phyloP scores from a whole-genome alignment of 2,329 filamentous ascomycete species.

The Amylocarpus encephaloides region DNA sequence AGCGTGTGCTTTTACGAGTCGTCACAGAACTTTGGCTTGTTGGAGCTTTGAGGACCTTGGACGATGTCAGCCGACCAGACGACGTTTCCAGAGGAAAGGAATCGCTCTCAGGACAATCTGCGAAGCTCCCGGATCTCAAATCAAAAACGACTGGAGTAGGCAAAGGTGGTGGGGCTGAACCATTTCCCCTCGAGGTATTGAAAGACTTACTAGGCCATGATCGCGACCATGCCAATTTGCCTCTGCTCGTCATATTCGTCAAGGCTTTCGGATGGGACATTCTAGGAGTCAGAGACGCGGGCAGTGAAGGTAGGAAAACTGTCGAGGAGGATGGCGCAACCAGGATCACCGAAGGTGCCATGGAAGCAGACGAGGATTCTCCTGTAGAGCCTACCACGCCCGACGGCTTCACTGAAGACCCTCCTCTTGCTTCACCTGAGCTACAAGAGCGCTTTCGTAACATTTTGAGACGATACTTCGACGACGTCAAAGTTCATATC shows the following conservation, averaged over 20 bases:
- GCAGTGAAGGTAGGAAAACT: slow-evolving; percentile 73
- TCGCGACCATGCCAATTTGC: slow-evolving; percentile 83
- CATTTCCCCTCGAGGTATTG: slow-evolving; percentile 93
- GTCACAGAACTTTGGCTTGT: slow-evolving; percentile 96
- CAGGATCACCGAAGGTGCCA: slow-evolving; percentile 37
- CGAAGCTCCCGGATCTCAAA: slow-evolving; percentile 58
- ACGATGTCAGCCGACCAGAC: slow-evolving; percentile 56
- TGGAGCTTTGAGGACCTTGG: slow-evolving; percentile 75
- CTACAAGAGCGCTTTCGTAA: slow-evolving; percentile 81
- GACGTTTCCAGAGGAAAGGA: slow-evolving; percentile 51
- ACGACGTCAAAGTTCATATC: slow-evolving; percentile 85
- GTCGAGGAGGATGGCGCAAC: slow-evolving; percentile 75
- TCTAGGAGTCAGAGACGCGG: slow-evolving; percentile 67
- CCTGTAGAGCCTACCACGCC: slow-evolving; percentile 43
- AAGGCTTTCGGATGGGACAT: slow-evolving; percentile 97
- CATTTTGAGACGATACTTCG: slow-evolving; percentile 80
- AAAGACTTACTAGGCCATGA: slow-evolving; percentile 95
- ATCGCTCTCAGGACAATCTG: slow-evolving; percentile 37
- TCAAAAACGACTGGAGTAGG: slow-evolving; percentile 47
- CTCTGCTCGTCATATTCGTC: slow-evolving; percentile 88
- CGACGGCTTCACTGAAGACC: slow-evolving; percentile 50
- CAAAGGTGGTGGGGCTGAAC: slow-evolving; percentile 67
- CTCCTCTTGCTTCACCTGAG: slow-evolving; percentile 68
- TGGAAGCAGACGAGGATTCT: slow-evolving; percentile 43
- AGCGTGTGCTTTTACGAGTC: slow-evolving; percentile 78